Evolutionary conservation across 805 yeast species (phyloP), one percentile per base, ranked within the genome.

Genomic region (Yarrowia yakushimensis): DNA sequence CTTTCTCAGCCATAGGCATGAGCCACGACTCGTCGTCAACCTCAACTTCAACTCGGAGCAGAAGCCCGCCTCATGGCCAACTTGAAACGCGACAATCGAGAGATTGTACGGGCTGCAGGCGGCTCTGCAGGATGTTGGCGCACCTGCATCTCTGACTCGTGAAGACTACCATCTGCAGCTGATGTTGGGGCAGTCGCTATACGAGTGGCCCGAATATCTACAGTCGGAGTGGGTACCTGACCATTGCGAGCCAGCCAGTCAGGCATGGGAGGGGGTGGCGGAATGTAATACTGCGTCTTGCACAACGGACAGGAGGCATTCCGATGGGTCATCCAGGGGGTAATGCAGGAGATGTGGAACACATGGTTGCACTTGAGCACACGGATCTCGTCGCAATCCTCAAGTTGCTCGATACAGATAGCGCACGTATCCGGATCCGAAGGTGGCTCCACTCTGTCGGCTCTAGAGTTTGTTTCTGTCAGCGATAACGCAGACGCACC

Each of bases 231-330:
- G 36, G 52, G 52, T 9, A 15, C 42, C 13, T 25, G 61, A 17
- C 37, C 61, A 11, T 36, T 22, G 37, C 25, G 34, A 17, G 50
- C 60, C 22, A 36, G 43, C 59, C 59, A 52, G 22, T n/a, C 23
- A 6, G 59, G 59, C 39, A 52, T 31, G 37, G 59, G 59, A 15
- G 39, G 45, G 2, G 45, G 41, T 12, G 64, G 65, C 9, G 43
- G 45, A 28, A 59, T 66, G 68, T 79, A 82, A 70, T 85, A 85
- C 70, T 85, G 90, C 31, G 86, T 75, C 69, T 88, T 87, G 73
- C 96, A 89, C 78, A 86, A 83, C 9, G 96, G 96, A 71, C 96
- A 89, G 68, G 89, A 85, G 0, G 91, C 92, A 50, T 87, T 80
- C 67, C 93, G 77, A 66, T 82, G 81, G 2, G 83, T 85, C 50